Base-by-base conservation (phyloP, 164 flowering plant genomes). In the Sextonia rubra region DNA sequence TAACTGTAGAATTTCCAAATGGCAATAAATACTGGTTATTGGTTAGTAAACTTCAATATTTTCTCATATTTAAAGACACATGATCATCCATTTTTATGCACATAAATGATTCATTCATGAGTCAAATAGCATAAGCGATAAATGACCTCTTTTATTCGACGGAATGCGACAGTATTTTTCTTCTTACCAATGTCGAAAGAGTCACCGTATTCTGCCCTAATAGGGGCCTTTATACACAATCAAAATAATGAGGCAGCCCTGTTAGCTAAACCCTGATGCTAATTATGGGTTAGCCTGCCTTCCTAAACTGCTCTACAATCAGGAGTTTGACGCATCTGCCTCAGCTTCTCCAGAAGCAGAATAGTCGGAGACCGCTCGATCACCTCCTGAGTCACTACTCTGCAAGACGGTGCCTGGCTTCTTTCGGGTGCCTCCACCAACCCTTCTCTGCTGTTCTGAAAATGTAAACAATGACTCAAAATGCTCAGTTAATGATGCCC, bases 391-490 rank as follows among this genome's bases (percentile, higher is more conserved):
- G 8, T 90, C 86, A 5, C 77, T 74, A n/a, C 74, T 82, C 78
- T 71, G 73, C 65, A 71, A 22, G n/a, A 72, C 55, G 70, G 78
- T 66, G 56, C 70, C 86, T 49, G 78, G 60, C 66, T 71, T 81
- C 81, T 80, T 84, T 66, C 60, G 76, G 4, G 75, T 26, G 23
- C 82, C 86, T 26, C 76, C 74, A 3, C 85, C 84, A 22, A 61
- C 63, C 79, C 88, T 79, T 79, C 88, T 83, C 73, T 82, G 85
- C 77, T 79, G 80, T 76, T 86, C 97, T 92, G 85, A 30, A 61
- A 71, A 60, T 25, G 26, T 23, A 68, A 47, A 60, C 8, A 48
- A 64, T 55, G 20, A 69, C 23, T 65, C n/a, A 56, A 25, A 17
- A 18, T 3, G 20, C 55, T n/a, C 44, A 37, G 12, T 32, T n/a